A percentile compares a stretch with the other conserved stretches of the same genome.
phyloP scores from a whole-genome alignment of 2,329 filamentous ascomycete genomes.

The Dryadomyces sulphureus region DNA sequence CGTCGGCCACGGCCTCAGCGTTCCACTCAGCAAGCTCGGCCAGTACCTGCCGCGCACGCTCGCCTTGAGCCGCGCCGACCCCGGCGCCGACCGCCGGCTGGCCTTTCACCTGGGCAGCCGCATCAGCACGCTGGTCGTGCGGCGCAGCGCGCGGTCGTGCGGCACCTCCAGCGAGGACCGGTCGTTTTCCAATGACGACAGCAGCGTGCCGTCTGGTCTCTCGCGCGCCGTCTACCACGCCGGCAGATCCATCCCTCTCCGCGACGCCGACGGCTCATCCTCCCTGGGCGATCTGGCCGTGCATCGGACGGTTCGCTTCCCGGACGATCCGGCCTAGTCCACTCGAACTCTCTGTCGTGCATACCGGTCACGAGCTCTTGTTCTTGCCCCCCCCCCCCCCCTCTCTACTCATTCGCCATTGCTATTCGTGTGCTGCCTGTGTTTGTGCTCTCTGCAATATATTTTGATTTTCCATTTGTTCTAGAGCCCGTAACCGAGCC shows the following conservation, averaged over 20 bases:
- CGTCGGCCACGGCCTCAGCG: constrained; percentile 69
- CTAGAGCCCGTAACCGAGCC: neutral
- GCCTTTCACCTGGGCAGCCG: constrained; percentile 17
- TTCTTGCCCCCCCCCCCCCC: neutral
- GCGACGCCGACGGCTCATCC: neutral
- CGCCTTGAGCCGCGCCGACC: constrained; percentile 44
- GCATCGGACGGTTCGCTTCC: constrained; percentile 25
- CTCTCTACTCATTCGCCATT: neutral
- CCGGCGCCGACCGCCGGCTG: neutral
- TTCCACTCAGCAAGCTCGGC: constrained; percentile 57
- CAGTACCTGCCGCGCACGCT: constrained; percentile 47
- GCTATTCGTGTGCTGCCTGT: neutral
- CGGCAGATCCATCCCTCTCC: constrained; percentile 24
- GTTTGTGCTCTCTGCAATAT: neutral
- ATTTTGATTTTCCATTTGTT: neutral
- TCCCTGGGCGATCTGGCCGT: neutral
- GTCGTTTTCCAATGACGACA: too few species aligned
- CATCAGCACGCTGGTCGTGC: constrained; percentile 14
- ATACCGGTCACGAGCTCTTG: neutral
- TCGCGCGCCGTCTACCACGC: constrained; percentile 22
- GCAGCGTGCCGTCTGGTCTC: too few species aligned
- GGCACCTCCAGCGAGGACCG: neutral
- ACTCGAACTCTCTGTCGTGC: neutral
- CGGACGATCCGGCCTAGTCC: constrained; percentile 19
- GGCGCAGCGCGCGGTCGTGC: constrained; percentile 5